These are phyloP conservation scores for Rhododendron henanense DNA, from an alignment of 148 eudicot genomes.

Conservation along the genomic window DNA sequence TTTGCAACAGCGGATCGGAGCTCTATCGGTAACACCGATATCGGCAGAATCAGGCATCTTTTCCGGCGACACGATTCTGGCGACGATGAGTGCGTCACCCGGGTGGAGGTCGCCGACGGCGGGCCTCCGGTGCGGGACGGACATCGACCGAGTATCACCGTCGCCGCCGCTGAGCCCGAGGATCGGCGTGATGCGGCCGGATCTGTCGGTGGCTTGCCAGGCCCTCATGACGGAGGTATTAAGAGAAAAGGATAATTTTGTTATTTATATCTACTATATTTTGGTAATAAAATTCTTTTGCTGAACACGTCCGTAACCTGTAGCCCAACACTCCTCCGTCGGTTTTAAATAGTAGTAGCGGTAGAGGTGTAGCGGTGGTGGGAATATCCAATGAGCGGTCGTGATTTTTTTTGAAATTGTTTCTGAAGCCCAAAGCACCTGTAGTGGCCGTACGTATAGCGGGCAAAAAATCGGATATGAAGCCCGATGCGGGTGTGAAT, in stretches of 20 bases:
- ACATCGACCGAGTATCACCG: slow-evolving; percentile 35
- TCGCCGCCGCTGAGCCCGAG: slow-evolving; percentile 62
- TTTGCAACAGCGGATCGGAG: slow-evolving; percentile 58
- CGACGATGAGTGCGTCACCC: slow-evolving; percentile 27
- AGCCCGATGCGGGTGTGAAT: too few species aligned
- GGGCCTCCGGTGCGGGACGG: slow-evolving; percentile 17
- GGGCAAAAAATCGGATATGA: not conserved
- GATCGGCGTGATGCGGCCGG: slow-evolving; percentile 34
- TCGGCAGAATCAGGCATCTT: slow-evolving; percentile 15
- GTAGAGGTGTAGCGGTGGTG: not conserved
- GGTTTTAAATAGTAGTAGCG: not conserved
- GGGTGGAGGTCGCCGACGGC: slow-evolving; percentile 41
- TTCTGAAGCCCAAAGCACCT: too few species aligned
- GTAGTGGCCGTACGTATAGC: too few species aligned
- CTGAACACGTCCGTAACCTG: too few species aligned
- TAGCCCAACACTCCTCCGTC: too few species aligned
- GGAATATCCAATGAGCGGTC: too few species aligned
- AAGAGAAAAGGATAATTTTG: not conserved
- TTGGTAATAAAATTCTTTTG: too few species aligned
- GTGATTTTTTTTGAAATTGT: too few species aligned
- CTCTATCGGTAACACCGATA: slow-evolving; percentile 50
- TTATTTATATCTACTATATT: too few species aligned
- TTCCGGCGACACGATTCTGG: slow-evolving; percentile 10
- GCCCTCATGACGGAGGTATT: slow-evolving; percentile 35
- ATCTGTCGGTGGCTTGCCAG: slow-evolving; percentile 48